Percentiles rank a stretch among this genome's conserved stretches.
Evolutionary conservation across 2,329 filamentous ascomycete genomes (phyloP).

Genomic region (Calonectria honghensis): DNA sequence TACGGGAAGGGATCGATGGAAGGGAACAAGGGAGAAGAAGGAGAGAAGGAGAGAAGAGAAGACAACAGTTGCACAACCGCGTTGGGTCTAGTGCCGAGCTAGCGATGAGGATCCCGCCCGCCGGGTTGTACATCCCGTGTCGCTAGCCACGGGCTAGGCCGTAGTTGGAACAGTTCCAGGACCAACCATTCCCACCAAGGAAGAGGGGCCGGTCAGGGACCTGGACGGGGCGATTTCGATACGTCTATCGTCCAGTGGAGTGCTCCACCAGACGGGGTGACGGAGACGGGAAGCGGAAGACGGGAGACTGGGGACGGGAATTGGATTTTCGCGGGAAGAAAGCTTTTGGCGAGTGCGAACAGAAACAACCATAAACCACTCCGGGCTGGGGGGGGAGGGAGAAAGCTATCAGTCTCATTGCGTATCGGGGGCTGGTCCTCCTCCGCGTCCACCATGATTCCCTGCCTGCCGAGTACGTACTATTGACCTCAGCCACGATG

Average conservation of each 20-base stretch:
- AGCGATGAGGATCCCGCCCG: conserved; percentile 49
- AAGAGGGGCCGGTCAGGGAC: conserved; percentile 40
- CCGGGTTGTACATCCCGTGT: conserved; percentile 53
- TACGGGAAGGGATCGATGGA: conserved; percentile 35
- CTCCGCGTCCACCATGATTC: conserved; percentile 3
- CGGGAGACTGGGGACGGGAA: conserved; percentile 35
- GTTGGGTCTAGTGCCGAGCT: conserved; percentile 38
- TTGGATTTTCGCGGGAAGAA: conserved; percentile 14
- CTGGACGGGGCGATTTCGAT: conserved; percentile 25
- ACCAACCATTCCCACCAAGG: conserved; percentile 37
- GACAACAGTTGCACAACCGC: conserved; percentile 37
- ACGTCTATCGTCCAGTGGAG: conserved; percentile 18
- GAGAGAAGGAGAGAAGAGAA: conserved; percentile 47
- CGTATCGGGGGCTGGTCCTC: not conserved
- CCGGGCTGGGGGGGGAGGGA: no score
- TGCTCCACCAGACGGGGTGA: conserved; percentile 30
- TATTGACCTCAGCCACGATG: conserved; percentile 31
- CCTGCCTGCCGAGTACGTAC: not conserved
- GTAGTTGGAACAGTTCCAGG: conserved; percentile 23
- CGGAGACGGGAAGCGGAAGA: conserved; percentile 33
- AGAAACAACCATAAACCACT: conserved; percentile 19
- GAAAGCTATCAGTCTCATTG: not conserved
- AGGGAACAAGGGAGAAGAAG: conserved; percentile 32
- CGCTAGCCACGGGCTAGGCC: conserved; percentile 44
- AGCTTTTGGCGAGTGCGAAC: conserved; percentile 6